Base-by-base conservation (phyloP, 768 basidiomycete genomes). In the Sistotremastrum niveocremeum region DNA sequence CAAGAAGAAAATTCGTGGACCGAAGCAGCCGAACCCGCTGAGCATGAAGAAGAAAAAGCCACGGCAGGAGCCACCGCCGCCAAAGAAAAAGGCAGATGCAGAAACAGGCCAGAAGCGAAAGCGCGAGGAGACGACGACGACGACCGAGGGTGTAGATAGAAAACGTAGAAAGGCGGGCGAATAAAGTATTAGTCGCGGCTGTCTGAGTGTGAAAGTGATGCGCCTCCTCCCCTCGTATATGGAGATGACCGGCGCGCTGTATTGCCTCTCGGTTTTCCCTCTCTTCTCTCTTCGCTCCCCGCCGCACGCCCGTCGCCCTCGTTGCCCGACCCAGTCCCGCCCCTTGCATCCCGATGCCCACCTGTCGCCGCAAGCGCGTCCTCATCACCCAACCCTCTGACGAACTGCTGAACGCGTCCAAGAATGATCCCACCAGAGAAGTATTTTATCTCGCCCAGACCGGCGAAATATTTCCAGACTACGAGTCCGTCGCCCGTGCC, bases 381-480 rank as follows among this genome's bases (percentile, higher is more conserved):
- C 77, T 88, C 59, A 84, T 88, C 72, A 85, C 79, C 54, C 79
- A 87, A 64, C 81, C 84, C 52, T 76, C 84, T 44, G 72, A 75
- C 40, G 64, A 74, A 54, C 79, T 88, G 59, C 70, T 84, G 51
- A 72, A 76, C 51, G 73, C 76, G 49, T 70, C 71, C 57, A 71
- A 76, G 62, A 63, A 74, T 38, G 75, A 80, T 68, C 78, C 77
- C 34, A 67, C 70, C 62, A 76, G 68, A 59, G 78, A 81, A 53
- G 91, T 97, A 62, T 98, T 80, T 68, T 93, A 86, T 70, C 81
- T 98, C 59, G 70, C 79, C 52, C 81, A 89, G 64, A 98, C 94
- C 3, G 94, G 93, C 58, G 94, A 98, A 76, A 86, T 98, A 65
- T 98, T 98, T 62, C 81, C 89, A 52, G 81, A 81, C 59, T 98